Evolutionary conservation across 352 stramenopile genomes (phyloP).

Genomic region (Globisporangium uncinulatum): DNA sequence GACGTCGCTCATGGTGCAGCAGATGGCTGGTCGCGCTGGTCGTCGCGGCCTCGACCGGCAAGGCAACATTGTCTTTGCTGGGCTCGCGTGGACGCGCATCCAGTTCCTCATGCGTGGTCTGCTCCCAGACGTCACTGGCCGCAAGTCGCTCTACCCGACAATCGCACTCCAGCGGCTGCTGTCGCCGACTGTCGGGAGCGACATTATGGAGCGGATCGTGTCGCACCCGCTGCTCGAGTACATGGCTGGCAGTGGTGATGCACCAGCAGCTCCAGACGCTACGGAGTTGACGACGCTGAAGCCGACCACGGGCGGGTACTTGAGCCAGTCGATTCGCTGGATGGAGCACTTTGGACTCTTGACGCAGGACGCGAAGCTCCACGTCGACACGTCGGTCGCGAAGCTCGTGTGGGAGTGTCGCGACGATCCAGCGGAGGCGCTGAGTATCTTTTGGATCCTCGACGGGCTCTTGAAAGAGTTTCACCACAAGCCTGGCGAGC

Average conservation of each 20-base stretch:
- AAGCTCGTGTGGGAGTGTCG: slow-evolving; percentile 83
- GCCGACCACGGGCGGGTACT: slow-evolving; percentile 50
- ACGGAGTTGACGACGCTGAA: slow-evolving; percentile 18
- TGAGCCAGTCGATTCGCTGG: slow-evolving; percentile 87
- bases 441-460: slow-evolving; percentile 80
- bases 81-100: slow-evolving; percentile 93
- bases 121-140: slow-evolving; percentile 92
- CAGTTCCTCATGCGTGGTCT: slow-evolving; percentile 96
- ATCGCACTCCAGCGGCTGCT: slow-evolving; percentile 91
- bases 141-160: slow-evolving; percentile 90
- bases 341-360: slow-evolving; percentile 87
- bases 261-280: slow-evolving; percentile 9
- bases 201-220: slow-evolving; percentile 88
- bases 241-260: slow-evolving; percentile 32
- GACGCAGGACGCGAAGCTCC: slow-evolving; percentile 65
- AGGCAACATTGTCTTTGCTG: slow-evolving; percentile 96
- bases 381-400: slow-evolving; percentile 65
- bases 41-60: slow-evolving; percentile 97
- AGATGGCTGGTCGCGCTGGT: slow-evolving; percentile 98
- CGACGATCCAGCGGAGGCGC: slow-evolving; percentile 68
- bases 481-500: slow-evolving; percentile 80
- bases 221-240: slow-evolving; percentile 77
- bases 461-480: slow-evolving; percentile 78
- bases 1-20: slow-evolving; percentile 97
- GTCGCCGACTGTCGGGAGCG: slow-evolving; percentile 85